Percentiles rank a stretch among this genome's conserved stretches.
phyloP scores from a whole-genome alignment of 495 filamentous ascomycete species.

The Penicillium parvum region DNA sequence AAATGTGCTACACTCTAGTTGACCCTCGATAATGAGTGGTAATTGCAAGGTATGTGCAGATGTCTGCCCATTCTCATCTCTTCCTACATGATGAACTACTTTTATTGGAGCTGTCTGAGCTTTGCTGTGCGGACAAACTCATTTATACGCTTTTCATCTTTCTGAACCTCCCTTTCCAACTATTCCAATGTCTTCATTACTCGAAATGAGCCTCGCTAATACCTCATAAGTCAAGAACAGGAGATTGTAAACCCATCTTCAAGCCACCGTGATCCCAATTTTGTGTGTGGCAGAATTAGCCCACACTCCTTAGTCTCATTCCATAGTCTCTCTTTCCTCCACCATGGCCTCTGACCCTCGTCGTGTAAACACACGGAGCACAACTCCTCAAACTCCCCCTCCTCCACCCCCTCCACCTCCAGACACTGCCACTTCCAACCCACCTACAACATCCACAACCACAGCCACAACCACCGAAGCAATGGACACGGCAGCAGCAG shows the following conservation, averaged over 20 bases:
- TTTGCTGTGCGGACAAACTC: constrained; percentile 48
- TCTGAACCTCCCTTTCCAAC: constrained; percentile 24
- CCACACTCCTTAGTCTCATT: constrained; percentile 14
- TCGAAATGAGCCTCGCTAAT: constrained; percentile 19
- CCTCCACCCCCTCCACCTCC: constrained; percentile 52
- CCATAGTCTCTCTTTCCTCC: constrained; percentile 6
- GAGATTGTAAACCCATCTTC: constrained; percentile 37
- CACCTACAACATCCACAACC: too few species aligned
- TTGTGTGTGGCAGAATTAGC: constrained; percentile 1
- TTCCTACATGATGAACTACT: constrained; percentile 54
- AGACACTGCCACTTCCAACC: constrained; percentile 23
- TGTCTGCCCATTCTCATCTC: constrained; percentile 2
- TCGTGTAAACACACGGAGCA: constrained; percentile 42
- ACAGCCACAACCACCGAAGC: constrained; percentile 6
- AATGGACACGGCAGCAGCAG: constrained; percentile 8
- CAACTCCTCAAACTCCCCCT: constrained; percentile 41
- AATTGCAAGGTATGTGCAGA: constrained; percentile 34
- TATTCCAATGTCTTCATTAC: neutral
- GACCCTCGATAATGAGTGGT: constrained; percentile 29
- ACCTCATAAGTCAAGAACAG: constrained; percentile 28
- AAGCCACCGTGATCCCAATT: constrained; percentile 34
- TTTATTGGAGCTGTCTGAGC: constrained; percentile 99
- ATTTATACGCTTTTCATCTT: constrained; percentile 47
- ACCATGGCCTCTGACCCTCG: constrained; percentile 57
- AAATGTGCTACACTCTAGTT: constrained; percentile 1